Conservation (phyloP, 768 basidiomycete genomes). For the Xerocomus potaroensis region DNA sequence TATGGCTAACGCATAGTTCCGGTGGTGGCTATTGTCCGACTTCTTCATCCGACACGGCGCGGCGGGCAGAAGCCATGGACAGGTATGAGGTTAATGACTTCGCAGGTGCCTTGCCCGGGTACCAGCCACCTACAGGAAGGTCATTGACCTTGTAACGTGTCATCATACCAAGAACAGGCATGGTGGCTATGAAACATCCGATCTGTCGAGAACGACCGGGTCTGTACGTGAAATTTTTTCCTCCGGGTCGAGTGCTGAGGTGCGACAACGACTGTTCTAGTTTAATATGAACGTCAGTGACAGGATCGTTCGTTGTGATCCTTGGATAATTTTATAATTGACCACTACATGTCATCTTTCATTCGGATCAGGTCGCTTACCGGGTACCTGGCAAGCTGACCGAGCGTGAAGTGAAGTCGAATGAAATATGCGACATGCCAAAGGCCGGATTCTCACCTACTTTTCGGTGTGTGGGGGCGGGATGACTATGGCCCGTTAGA, state of each 20-base stretch:
- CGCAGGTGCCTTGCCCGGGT: constrained; percentile 9
- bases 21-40: constrained; percentile 6
- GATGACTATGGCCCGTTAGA: background rate
- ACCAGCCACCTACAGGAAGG: constrained; percentile 3
- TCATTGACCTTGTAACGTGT: constrained; percentile 1
- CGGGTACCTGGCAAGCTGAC: constrained; percentile 5
- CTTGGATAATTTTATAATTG: constrained; percentile 1
- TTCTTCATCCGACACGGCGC: constrained; percentile 14
- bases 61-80: constrained; percentile 10
- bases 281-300: background rate
- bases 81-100: constrained; percentile 6
- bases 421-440: background rate
- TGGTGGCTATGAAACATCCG: background rate
- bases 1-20: constrained; percentile 5
- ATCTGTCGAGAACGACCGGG: constrained; percentile 6
- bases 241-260: constrained; percentile 6
- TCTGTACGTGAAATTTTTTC: constrained; percentile 7
- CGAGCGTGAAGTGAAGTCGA: constrained; percentile 1
- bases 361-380: constrained; percentile 22
- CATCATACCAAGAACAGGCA: constrained; percentile 4
- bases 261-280: constrained; percentile 1
- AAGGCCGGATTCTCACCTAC: constrained; percentile 10
- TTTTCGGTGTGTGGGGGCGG: background rate
- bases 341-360: constrained; percentile 5
- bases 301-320: constrained; percentile 3